Percentiles rank a stretch among this genome's conserved stretches.
Conservation (phyloP, 208 protist genomes). For the Wallacemonas collosoma region DNA sequence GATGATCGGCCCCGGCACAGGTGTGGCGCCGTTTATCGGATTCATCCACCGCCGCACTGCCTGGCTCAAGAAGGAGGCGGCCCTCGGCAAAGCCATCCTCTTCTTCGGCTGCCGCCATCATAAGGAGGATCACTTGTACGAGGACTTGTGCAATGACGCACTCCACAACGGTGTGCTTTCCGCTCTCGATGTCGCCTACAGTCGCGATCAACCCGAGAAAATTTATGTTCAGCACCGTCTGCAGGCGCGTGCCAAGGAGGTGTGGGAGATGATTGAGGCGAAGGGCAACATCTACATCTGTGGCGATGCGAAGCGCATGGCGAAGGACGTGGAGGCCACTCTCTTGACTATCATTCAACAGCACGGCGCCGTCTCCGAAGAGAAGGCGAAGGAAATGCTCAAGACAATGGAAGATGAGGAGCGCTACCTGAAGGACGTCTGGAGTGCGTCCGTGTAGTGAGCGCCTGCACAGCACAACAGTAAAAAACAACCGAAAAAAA, state of each 20-base stretch:
- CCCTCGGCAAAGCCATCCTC: conserved; percentile 69
- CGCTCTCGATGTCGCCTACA: conserved; percentile 80
- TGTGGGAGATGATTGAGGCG: conserved; percentile 71
- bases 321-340: conserved; percentile 83
- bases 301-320: conserved; percentile 92
- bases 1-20: conserved; percentile 96
- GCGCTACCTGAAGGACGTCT: conserved; percentile 88
- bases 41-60: conserved; percentile 92
- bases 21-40: conserved; percentile 94
- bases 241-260: conserved; percentile 45
- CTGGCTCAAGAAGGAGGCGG: conserved; percentile 74
- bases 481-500: too few relatives aligned
- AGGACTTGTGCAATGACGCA: conserved; percentile 66
- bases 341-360: conserved; percentile 54
- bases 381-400: conserved; percentile 56
- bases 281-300: conserved; percentile 90
- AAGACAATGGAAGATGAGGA: conserved; percentile 57
- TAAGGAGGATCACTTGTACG: conserved; percentile 86
- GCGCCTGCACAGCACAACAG: neutral
- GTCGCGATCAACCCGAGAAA: conserved; percentile 76
- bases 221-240: conserved; percentile 93
- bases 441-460: conserved; percentile 55
- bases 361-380: conserved; percentile 46
- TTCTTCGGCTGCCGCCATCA: conserved; percentile 91
- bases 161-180: conserved; percentile 66